These are phyloP conservation scores for Exophiala oligosperma DNA, from an alignment of 2,329 filamentous ascomycete genomes.

Conservation along the genomic window DNA sequence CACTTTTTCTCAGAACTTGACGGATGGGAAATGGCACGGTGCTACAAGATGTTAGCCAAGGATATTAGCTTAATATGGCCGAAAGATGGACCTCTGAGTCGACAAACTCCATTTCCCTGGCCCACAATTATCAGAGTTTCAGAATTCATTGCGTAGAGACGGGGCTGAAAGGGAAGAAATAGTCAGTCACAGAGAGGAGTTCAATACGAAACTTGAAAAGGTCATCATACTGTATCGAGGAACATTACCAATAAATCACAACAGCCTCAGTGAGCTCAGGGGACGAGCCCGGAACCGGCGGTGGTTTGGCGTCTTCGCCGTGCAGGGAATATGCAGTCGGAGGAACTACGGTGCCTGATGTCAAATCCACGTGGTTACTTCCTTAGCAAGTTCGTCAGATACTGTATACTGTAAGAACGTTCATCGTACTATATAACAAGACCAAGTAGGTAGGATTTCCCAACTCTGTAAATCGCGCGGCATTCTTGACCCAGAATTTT, in stretches of 20 bases:
- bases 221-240: background rate
- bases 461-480: background rate
- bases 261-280: background rate
- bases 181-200: background rate
- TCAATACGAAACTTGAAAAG: background rate
- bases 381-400: background rate
- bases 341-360: too few species aligned
- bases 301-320: too few species aligned
- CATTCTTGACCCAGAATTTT: background rate
- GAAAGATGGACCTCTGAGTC: background rate
- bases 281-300: too few species aligned
- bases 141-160: background rate
- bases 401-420: background rate
- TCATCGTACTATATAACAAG: background rate
- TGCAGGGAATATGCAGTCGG: background rate
- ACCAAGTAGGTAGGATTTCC: background rate
- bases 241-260: background rate
- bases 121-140: background rate
- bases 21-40: slow-evolving; percentile 7
- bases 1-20: slow-evolving; percentile 6
- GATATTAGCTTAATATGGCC: slow-evolving; percentile 23
- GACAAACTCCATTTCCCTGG: background rate
- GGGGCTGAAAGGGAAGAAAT: background rate
- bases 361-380: too few species aligned
- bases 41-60: slow-evolving; percentile 5